Percentiles rank a stretch among this genome's conserved stretches.
These are phyloP conservation scores for Lecanicillium sp. DNA, from an alignment of 2,329 filamentous ascomycete genomes.

Conservation along the genomic window DNA sequence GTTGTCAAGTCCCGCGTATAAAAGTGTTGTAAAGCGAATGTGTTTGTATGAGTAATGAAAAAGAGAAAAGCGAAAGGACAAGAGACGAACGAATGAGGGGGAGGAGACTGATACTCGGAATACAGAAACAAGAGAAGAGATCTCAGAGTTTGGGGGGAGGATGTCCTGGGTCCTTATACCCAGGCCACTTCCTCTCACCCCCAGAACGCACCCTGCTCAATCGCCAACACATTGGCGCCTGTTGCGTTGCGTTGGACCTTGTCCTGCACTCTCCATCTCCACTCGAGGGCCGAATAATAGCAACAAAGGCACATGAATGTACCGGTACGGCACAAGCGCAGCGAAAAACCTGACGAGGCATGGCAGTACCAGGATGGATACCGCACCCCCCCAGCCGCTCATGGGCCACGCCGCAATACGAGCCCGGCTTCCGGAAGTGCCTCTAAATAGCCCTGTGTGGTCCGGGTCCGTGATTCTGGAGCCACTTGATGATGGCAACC, in stretches of 20 bases:
- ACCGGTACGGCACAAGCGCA: background rate
- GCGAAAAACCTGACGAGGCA: background rate
- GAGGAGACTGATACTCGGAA: background rate
- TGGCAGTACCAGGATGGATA: background rate
- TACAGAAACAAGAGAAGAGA: background rate
- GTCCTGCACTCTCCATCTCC: background rate
- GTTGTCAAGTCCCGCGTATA: background rate
- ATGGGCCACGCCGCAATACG: constrained; percentile 12
- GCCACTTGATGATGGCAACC: background rate
- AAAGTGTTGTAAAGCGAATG: constrained; percentile 5
- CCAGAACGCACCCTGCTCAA: background rate
- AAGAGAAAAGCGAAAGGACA: background rate
- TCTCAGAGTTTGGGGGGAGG: constrained; percentile 2
- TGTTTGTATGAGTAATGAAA: background rate
- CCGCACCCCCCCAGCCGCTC: constrained; percentile 9
- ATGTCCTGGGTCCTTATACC: constrained; percentile 9
- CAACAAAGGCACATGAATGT: no score
- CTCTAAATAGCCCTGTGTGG: constrained; percentile 6
- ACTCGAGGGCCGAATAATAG: background rate
- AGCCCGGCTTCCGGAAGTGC: constrained; percentile 1
- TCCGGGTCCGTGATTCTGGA: background rate
- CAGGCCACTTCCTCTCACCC: background rate
- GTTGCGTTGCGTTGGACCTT: background rate
- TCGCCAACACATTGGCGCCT: constrained; percentile 10
- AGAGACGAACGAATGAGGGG: background rate